phyloP scores from a whole-genome alignment of 1,284 basidiomycete genomes.

The Moesziomyces sp. region DNA sequence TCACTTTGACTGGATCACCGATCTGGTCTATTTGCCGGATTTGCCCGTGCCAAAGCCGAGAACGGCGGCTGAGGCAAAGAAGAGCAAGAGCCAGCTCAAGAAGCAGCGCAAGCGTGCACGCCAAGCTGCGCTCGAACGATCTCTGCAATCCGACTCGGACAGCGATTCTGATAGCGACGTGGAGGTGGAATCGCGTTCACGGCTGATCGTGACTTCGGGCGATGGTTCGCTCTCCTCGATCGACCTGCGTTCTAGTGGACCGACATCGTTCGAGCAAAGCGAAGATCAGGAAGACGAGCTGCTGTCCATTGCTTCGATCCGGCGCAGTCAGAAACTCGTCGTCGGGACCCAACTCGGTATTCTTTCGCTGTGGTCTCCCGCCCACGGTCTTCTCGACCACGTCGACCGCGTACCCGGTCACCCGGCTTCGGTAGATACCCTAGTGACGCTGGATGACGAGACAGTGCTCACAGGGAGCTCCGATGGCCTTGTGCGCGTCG shows the following conservation, averaged over 20 bases:
- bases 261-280: conserved; percentile 77
- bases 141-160: neutral
- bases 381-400: conserved; percentile 87
- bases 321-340: conserved; percentile 81
- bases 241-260: conserved; percentile 70
- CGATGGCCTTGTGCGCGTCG: conserved; percentile 88
- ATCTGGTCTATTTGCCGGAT: conserved; percentile 77
- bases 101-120: conserved; percentile 19
- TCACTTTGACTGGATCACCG: conserved; percentile 95
- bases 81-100: conserved; percentile 24
- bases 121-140: neutral
- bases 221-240: conserved; percentile 91
- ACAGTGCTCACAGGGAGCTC: conserved; percentile 88
- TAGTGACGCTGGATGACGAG: conserved; percentile 75
- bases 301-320: conserved; percentile 83
- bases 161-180: neutral
- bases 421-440: conserved; percentile 74
- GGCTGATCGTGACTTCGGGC: conserved; percentile 72
- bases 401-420: conserved; percentile 92
- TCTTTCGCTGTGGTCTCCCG: conserved; percentile 88
- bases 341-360: conserved; percentile 91
- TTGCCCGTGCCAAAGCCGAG: conserved; percentile 36
- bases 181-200: conserved; percentile 11
- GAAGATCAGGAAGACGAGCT: conserved; percentile 97
- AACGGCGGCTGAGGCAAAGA: conserved; percentile 24